Conservation (phyloP, 2,329 filamentous ascomycete species). For the Diaporthe australafricana region DNA sequence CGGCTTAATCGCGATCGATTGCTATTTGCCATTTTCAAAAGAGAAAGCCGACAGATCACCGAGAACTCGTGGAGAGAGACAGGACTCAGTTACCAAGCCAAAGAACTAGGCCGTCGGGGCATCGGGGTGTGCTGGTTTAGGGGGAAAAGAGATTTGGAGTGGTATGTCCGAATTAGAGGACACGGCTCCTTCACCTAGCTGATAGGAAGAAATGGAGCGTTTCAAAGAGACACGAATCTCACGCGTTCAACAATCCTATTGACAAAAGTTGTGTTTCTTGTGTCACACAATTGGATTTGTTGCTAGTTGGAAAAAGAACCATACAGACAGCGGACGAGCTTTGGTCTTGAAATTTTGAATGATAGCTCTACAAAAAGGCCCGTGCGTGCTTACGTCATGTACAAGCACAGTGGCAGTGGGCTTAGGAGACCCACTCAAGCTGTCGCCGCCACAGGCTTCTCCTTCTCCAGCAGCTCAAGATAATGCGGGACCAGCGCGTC, state of each 20-base stretch:
- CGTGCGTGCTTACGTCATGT: slow-evolving; percentile 30
- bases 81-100: slow-evolving; percentile 72
- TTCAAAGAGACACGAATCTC: neutral
- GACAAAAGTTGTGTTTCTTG: neutral
- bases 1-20: slow-evolving; percentile 97
- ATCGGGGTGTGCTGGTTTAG: slow-evolving; percentile 35
- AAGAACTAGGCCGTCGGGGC: slow-evolving; percentile 67
- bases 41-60: slow-evolving; percentile 77
- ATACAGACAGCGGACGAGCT: no score
- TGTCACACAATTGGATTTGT: neutral
- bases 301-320: neutral
- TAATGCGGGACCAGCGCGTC: slow-evolving; percentile 33
- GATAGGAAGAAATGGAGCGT: neutral
- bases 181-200: neutral
- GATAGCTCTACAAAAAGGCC: neutral
- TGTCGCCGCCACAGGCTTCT: neutral
- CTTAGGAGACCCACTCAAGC: neutral
- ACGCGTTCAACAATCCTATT: neutral
- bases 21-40: slow-evolving; percentile 75
- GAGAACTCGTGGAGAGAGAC: slow-evolving; percentile 75
- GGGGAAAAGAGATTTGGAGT: neutral
- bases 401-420: neutral
- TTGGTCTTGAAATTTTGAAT: slow-evolving; percentile 24
- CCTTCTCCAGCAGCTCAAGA: slow-evolving; percentile 34
- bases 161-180: neutral